A percentile compares a stretch with the other conserved stretches of the same genome.
Evolutionary conservation across 164 flowering plant genomes (phyloP).

Genomic region (Macadamia integrifolia): DNA sequence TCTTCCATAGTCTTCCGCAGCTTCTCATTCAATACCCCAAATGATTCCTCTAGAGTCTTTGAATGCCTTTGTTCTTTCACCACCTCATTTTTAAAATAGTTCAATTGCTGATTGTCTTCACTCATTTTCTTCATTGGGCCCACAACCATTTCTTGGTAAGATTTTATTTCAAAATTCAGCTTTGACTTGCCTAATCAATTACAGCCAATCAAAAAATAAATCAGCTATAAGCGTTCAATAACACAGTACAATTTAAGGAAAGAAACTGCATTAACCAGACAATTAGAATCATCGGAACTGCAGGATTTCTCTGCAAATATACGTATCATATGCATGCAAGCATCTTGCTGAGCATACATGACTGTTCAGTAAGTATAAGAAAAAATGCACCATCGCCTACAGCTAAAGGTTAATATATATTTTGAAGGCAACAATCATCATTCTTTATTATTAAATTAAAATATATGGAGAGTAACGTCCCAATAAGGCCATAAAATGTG

Average conservation of each 20-base stretch:
- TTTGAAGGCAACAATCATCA: background rate
- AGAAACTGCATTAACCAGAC: background rate
- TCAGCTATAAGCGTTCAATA: background rate
- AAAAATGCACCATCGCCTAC: too few relatives aligned
- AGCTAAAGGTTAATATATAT: background rate
- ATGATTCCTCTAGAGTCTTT: slow-evolving; percentile 52
- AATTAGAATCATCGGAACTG: background rate
- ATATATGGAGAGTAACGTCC: too few relatives aligned
- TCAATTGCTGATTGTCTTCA: slow-evolving; percentile 78
- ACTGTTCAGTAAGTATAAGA: too few relatives aligned
- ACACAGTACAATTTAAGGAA: background rate
- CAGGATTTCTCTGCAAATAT: background rate
- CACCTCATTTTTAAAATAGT: slow-evolving; percentile 43
- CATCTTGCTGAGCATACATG: too few relatives aligned
- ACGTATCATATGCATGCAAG: too few relatives aligned
- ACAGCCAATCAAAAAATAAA: background rate
- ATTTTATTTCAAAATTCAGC: slow-evolving; percentile 70
- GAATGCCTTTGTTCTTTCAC: slow-evolving; percentile 35
- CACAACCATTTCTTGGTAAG: slow-evolving; percentile 76
- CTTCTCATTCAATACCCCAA: slow-evolving; percentile 41
- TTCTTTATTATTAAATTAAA: too few relatives aligned
- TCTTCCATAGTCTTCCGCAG: slow-evolving; percentile 53
- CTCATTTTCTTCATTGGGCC: slow-evolving; percentile 61
- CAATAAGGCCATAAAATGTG: background rate
- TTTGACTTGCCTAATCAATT: slow-evolving; percentile 51